Conservation (phyloP, 768 basidiomycete genomes). For the Leccinum disarticulatum region DNA sequence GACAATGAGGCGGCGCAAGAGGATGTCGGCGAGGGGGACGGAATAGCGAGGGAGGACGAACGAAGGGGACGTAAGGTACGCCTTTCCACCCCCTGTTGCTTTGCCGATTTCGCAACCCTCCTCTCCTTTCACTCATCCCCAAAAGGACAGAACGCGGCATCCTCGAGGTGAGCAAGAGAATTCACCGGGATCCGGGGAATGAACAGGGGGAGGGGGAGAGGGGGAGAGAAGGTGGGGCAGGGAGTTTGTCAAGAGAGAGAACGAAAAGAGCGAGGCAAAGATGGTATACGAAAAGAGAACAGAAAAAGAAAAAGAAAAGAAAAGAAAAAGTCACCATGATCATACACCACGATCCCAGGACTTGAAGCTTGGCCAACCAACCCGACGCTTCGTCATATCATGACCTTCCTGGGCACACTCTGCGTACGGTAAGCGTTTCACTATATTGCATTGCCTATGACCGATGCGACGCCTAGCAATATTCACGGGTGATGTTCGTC, state of each 20-base stretch:
- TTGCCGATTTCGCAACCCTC: neutral
- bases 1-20: too few relatives aligned
- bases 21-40: too few relatives aligned
- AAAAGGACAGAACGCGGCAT: constrained; percentile 19
- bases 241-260: constrained; percentile 7
- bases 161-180: constrained; percentile 29
- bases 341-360: neutral
- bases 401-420: neutral
- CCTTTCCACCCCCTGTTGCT: too few relatives aligned
- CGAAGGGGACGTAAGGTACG: too few relatives aligned
- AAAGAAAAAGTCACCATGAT: neutral
- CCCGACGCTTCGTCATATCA: too few relatives aligned
- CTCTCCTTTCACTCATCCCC: neutral
- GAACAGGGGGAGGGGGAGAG: neutral
- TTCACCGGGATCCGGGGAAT: constrained; percentile 9
- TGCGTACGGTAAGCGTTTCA: constrained; percentile 10
- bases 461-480: constrained; percentile 18
- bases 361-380: neutral
- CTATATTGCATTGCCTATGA: constrained; percentile 1
- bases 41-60: too few relatives aligned
- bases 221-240: neutral
- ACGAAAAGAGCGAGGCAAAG: constrained; percentile 3
- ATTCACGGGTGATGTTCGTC: constrained; percentile 20
- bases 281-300: constrained; percentile 13
- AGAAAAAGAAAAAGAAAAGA: neutral